Percentiles rank a stretch among this genome's conserved stretches.
These are phyloP conservation scores for Aspergillus viridinutans DNA, from an alignment of 2,329 filamentous ascomycete species.

Conservation along the genomic window DNA sequence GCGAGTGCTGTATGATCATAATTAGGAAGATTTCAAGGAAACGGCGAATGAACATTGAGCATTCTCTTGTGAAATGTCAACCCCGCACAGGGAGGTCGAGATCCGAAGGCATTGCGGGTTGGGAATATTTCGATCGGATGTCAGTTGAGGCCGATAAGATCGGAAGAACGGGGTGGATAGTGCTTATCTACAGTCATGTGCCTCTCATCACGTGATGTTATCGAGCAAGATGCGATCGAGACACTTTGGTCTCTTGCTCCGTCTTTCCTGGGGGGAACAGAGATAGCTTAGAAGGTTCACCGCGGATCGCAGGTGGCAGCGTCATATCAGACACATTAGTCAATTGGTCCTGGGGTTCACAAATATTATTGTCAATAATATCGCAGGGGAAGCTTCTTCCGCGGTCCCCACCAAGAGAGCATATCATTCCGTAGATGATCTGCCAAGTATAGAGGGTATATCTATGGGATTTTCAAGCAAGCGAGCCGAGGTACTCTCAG, in stretches of 20 bases:
- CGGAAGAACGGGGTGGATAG: constrained; percentile 10
- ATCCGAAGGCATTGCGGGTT: constrained; percentile 4
- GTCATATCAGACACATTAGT: too few relatives aligned
- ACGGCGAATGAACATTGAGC: background rate
- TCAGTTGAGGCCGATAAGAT: constrained; percentile 11
- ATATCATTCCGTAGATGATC: background rate
- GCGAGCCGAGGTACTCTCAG: background rate
- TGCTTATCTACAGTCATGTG: background rate
- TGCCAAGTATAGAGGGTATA: background rate
- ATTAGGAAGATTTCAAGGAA: background rate
- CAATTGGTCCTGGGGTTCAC: too few relatives aligned
- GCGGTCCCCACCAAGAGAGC: background rate
- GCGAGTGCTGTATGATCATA: background rate
- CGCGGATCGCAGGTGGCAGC: too few relatives aligned
- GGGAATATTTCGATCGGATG: constrained; percentile 12
- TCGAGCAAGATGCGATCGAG: background rate
- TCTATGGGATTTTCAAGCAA: background rate
- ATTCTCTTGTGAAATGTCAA: background rate
- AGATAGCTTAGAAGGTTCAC: too few relatives aligned
- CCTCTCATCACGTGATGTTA: background rate
- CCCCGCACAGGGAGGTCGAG: constrained; percentile 3
- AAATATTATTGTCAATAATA: background rate
- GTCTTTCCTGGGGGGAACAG: too few relatives aligned
- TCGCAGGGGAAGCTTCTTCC: background rate
- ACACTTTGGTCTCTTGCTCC: too few relatives aligned